A percentile compares a stretch with the other conserved stretches of the same genome.
These are phyloP conservation scores for Croton setiger DNA, from an alignment of 441 rosid species.

Conservation along the genomic window DNA sequence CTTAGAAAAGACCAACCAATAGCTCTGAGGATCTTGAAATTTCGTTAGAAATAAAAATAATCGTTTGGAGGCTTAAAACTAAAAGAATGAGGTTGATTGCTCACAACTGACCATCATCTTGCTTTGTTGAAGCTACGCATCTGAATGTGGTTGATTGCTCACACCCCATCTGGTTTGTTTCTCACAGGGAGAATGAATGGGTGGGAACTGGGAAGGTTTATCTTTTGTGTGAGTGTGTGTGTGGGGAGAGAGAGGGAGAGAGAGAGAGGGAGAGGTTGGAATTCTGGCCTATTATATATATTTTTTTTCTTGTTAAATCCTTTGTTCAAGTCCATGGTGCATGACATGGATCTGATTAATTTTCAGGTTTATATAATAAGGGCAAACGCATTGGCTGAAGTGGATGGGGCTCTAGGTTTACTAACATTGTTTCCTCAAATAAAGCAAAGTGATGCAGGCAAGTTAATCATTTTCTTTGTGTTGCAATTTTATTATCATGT, in stretches of 20 bases:
- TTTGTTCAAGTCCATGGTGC: constrained; percentile 2
- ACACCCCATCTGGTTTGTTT: neutral
- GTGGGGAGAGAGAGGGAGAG: neutral
- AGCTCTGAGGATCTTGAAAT: neutral
- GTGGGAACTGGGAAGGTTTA: neutral
- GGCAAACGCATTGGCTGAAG: constrained; percentile 56
- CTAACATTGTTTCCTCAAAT: constrained; percentile 58
- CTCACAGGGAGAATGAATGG: neutral
- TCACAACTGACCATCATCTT: neutral
- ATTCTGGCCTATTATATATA: neutral
- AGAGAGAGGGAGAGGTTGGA: neutral
- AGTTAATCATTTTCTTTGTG: constrained; percentile 25
- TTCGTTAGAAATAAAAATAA: neutral
- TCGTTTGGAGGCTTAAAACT: neutral
- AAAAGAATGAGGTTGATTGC: neutral
- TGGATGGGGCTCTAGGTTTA: constrained; percentile 65
- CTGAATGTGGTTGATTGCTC: neutral
- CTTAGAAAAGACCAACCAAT: neutral
- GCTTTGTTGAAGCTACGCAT: neutral
- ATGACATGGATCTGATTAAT: constrained; percentile 5
- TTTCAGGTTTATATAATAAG: constrained; percentile 58
- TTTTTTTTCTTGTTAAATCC: constrained; percentile 5
- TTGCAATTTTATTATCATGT: constrained; percentile 3
- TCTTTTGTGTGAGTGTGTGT: neutral
- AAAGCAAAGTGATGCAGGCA: constrained; percentile 55